These are phyloP conservation scores for Phytophthora agathidicida DNA, from an alignment of 352 stramenopile genomes.

Conservation along the genomic window DNA sequence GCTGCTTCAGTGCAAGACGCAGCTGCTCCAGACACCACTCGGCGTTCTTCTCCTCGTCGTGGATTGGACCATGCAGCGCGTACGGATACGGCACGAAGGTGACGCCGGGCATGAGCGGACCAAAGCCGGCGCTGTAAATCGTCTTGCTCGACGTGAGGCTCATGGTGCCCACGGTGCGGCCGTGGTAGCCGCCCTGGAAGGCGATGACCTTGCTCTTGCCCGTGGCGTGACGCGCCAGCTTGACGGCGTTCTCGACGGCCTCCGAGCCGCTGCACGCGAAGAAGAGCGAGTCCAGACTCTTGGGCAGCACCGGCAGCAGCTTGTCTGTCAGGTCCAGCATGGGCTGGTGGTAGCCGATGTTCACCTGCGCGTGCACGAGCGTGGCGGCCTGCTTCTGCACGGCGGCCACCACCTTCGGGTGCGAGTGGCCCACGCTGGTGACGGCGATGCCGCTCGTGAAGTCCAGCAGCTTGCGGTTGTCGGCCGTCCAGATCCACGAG, in stretches of 20 bases:
- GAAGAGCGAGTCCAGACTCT: conserved; percentile 89
- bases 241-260: conserved; percentile 93
- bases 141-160: conserved; percentile 93
- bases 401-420: conserved; percentile 90
- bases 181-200: conserved; percentile 94
- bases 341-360: conserved; percentile 92
- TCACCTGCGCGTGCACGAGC: conserved; percentile 92
- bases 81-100: conserved; percentile 91
- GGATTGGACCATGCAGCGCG: conserved; percentile 78
- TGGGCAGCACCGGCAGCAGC: conserved; percentile 79
- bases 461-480: conserved; percentile 91
- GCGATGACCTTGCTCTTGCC: conserved; percentile 92
- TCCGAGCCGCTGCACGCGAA: conserved; percentile 93
- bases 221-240: conserved; percentile 91
- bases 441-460: conserved; percentile 95
- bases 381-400: conserved; percentile 90
- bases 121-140: conserved; percentile 88
- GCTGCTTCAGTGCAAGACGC: conserved; percentile 90
- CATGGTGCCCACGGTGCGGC: conserved; percentile 92
- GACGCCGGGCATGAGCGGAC: conserved; percentile 83
- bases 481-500: conserved; percentile 86
- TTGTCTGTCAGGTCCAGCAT: conserved; percentile 92
- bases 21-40: conserved; percentile 88
- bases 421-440: conserved; percentile 92
- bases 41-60: conserved; percentile 72